Evolutionary conservation across 352 stramenopile genomes (phyloP).

Genomic region (Globisporangium viniferum): DNA sequence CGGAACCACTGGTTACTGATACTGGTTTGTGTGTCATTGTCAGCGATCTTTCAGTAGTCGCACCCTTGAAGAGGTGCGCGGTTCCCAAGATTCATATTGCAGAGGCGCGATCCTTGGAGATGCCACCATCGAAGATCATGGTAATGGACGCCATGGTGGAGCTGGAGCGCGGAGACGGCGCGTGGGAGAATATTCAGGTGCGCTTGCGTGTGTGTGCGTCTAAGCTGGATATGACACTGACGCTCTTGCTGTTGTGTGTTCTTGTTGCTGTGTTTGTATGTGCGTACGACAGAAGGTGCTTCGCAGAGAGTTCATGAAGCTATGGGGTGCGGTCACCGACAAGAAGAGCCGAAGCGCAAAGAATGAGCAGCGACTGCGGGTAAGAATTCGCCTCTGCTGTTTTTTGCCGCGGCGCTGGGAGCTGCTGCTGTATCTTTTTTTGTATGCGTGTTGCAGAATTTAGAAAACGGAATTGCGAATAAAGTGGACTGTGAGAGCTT

Average conservation of each 20-base stretch:
- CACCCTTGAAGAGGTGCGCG: neutral
- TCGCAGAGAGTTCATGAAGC: slow-evolving; percentile 34
- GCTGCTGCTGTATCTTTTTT: neutral
- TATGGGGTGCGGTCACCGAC: slow-evolving; percentile 26
- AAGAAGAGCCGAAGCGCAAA: slow-evolving; percentile 25
- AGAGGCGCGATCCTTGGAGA: slow-evolving; percentile 1
- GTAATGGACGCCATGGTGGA: slow-evolving; percentile 21
- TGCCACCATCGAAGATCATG: neutral
- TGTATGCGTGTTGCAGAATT: slow-evolving; percentile 12
- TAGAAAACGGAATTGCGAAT: neutral
- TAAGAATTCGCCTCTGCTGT: neutral
- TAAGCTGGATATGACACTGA: neutral
- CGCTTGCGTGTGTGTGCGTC: neutral
- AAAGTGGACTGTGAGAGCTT: slow-evolving; percentile 8
- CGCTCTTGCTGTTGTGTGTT: neutral
- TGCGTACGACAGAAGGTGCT: slow-evolving; percentile 37
- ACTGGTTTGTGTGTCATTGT: neutral
- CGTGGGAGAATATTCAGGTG: slow-evolving; percentile 73
- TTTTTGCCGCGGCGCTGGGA: neutral
- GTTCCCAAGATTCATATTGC: neutral
- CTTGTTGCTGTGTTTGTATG: neutral
- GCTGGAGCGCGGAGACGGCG: slow-evolving; percentile 45
- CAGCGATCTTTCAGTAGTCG: neutral
- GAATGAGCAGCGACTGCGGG: slow-evolving; percentile 12
- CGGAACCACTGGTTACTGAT: neutral